Evolutionary conservation across 805 yeast genomes (phyloP).

Genomic region (Ogataea neopini): DNA sequence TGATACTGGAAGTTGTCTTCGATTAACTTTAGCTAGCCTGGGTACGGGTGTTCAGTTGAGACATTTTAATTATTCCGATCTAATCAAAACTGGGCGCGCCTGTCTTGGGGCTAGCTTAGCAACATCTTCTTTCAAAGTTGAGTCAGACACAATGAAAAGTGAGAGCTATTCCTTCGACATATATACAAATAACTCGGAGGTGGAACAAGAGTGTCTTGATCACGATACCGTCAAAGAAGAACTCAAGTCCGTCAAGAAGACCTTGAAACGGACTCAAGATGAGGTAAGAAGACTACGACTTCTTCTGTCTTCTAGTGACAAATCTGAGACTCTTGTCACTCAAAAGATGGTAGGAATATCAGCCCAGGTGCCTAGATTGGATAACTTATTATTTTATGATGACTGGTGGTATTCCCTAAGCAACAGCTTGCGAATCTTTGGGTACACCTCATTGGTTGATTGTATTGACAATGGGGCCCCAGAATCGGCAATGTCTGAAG

Average conservation of each 20-base stretch:
- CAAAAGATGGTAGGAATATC: neutral
- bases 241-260: neutral
- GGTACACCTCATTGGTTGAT: neutral
- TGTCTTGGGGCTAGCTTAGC: no score
- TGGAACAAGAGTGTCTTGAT: neutral
- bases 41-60: no score
- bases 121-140: no score
- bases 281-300: neutral
- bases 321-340: neutral
- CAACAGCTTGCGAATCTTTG: conserved; percentile 3
- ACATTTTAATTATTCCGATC: no score
- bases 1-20: no score
- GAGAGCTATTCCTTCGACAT: no score
- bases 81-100: no score
- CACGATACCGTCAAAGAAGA: neutral
- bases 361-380: neutral
- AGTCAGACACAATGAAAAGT: no score
- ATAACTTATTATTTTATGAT: neutral
- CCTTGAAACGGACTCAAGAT: neutral
- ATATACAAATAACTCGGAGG: neutral
- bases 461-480: no score
- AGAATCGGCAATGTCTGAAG: no score
- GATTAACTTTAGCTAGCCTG: no score
- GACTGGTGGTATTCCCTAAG: conserved; percentile 2
- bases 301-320: neutral